These are phyloP conservation scores for Arachis stenosperma DNA, from an alignment of 306 rosid genomes.

Conservation along the genomic window DNA sequence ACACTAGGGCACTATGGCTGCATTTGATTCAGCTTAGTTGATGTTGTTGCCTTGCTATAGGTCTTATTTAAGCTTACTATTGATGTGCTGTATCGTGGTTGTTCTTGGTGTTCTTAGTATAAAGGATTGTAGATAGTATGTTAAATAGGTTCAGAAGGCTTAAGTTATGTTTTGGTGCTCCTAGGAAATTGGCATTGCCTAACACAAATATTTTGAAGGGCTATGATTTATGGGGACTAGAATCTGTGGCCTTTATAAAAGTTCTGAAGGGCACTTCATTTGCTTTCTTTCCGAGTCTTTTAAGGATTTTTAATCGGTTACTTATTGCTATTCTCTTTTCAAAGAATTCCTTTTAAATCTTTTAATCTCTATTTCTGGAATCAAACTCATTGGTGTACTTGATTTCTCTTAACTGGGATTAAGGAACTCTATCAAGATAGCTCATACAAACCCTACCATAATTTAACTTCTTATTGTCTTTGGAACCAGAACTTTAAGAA, in stretches of 20 bases:
- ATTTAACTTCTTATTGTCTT: conserved; percentile 23
- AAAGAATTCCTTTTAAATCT: background rate
- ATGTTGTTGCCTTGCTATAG: background rate
- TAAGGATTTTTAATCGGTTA: background rate
- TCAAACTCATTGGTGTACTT: conserved; percentile 3
- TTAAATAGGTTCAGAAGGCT: background rate
- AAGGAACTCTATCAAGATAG: conserved; percentile 14
- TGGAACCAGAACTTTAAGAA: conserved; percentile 4
- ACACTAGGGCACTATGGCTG: no score
- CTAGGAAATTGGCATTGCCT: background rate
- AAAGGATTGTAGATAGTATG: background rate
- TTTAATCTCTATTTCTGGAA: conserved; percentile 7
- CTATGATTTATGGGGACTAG: no score
- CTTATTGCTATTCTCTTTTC: background rate
- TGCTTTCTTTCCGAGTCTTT: background rate
- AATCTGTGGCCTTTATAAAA: no score
- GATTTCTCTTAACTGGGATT: conserved; percentile 22
- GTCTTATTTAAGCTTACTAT: background rate
- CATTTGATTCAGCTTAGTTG: background rate
- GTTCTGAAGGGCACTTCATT: background rate
- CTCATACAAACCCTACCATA: conserved; percentile 1
- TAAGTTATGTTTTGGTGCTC: background rate
- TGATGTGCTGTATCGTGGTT: background rate
- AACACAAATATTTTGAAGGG: no score
- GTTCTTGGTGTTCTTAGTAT: background rate